phyloP scores from a whole-genome alignment of 129 eudicot genomes.

The Calendula officinalis region DNA sequence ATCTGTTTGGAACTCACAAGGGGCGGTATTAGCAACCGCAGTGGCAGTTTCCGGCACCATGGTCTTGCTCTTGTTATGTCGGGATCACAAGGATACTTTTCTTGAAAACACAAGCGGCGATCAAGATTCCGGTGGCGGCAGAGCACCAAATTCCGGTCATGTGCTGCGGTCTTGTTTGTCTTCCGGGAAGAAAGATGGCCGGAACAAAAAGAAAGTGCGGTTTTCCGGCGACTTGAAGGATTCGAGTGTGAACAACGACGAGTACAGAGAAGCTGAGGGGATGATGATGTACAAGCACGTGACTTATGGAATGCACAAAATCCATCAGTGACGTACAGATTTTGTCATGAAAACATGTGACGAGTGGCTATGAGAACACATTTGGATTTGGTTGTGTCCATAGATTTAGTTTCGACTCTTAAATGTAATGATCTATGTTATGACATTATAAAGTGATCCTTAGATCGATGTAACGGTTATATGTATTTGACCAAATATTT shows the following conservation, averaged over 20 bases:
- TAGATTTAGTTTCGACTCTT: too few species aligned
- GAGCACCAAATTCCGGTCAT: not conserved
- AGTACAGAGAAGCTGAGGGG: too few species aligned
- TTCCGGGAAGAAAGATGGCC: conserved; percentile 36
- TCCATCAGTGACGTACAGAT: too few species aligned
- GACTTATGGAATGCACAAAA: too few species aligned
- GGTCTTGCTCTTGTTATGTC: conserved; percentile 25
- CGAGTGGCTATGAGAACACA: too few species aligned
- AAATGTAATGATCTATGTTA: too few species aligned
- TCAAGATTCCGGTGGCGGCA: conserved; percentile 19
- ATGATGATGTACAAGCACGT: too few species aligned
- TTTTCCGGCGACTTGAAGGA: conserved; percentile 47
- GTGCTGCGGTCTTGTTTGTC: conserved; percentile 42
- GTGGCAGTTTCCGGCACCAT: conserved; percentile 37
- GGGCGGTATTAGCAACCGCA: conserved; percentile 32
- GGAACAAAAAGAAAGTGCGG: conserved; percentile 43
- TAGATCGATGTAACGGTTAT: too few species aligned
- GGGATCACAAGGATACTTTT: not conserved
- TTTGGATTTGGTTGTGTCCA: too few species aligned
- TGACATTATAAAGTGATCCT: too few species aligned
- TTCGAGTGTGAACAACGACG: conserved; percentile 29
- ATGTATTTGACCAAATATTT: too few species aligned
- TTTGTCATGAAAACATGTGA: too few species aligned
- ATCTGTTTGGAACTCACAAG: conserved; percentile 37
- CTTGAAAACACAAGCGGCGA: conserved; percentile 9